Conservation (phyloP, 1,139 yeast genomes). For the Debaryomyces psychrophilus region DNA sequence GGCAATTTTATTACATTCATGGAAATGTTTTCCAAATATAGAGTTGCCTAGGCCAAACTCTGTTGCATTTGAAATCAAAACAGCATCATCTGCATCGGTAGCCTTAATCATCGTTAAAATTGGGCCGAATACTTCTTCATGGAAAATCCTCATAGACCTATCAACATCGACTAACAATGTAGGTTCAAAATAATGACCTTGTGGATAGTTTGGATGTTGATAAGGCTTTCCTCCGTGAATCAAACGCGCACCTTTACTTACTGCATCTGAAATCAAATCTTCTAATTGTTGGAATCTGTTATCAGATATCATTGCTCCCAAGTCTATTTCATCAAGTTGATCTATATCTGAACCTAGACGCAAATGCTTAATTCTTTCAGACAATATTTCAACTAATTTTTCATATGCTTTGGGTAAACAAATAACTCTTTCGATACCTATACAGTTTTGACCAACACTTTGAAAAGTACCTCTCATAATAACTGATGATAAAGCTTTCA, state of each 20-base stretch:
- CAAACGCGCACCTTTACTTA: conserved; percentile 75
- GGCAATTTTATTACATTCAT: conserved; percentile 63
- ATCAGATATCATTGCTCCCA: conserved; percentile 93
- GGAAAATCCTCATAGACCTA: conserved; percentile 75
- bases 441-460: conserved; percentile 96
- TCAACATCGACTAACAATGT: conserved; percentile 84
- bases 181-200: conserved; percentile 91
- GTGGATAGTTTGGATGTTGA: conserved; percentile 89
- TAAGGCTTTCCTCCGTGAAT: conserved; percentile 78
- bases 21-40: conserved; percentile 69
- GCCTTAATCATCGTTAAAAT: conserved; percentile 80
- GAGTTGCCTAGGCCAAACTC: conserved; percentile 91
- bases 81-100: conserved; percentile 62
- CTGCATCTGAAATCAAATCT: conserved; percentile 70
- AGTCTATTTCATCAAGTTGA: conserved; percentile 83
- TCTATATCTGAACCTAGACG: conserved; percentile 91
- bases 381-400: conserved; percentile 56
- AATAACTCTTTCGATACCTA: conserved; percentile 92
- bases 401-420: conserved; percentile 72
- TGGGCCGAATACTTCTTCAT: conserved; percentile 94
- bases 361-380: conserved; percentile 58
- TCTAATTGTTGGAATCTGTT: conserved; percentile 71
- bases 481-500: conserved; percentile 69
- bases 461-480: conserved; percentile 94
- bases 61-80: conserved; percentile 82